Base-by-base conservation (phyloP, 2,329 filamentous ascomycete species). In the Juglanconis juglandina region DNA sequence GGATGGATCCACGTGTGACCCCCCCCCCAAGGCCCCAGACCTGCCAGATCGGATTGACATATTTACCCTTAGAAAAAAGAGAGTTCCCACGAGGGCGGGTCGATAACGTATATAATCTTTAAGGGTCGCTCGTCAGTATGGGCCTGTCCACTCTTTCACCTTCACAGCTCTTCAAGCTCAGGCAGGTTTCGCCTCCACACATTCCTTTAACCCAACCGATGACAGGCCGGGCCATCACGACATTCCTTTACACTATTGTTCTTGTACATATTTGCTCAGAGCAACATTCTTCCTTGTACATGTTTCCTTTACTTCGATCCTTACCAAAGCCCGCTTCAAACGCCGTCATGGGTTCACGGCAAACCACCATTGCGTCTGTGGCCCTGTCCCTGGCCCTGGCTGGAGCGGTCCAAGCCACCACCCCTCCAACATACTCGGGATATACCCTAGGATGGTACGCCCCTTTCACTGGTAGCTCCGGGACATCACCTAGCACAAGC, bases 371-470 rank as follows among this genome's bases (percentile, higher is more conserved):
- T 34, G 35, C 53, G 44, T 42, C 53, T n/a, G 30, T 56, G 53
- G 34, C 41, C 52, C 13, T 54, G 13, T 10, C 41, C 14, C 30
- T 35, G 17, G 10, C 53, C 11, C 33, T 55, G 33, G 32, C 33
- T 24, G 49, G 42, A 8, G 53, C 41, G 6, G 34, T 42, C 39
- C 46, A 17, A 46, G 37, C 34, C 34, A 56, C 13, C 32, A 56
- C 44, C 34, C 42, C 73, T 0, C 80, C 79, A 0, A 66, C 63
- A 24, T 73, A 79, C 58, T 59, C 69, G 5, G 79, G 77, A 50
- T 78, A 76, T 68, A 75, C 68, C 17, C 66, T 76, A 5, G 62
- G 77, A 60, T 83, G 79, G 79, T 67, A 74, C 44, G 80, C 82
- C n/a, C 71, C 65, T 33, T 83, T 83, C 63, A 35, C 66, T 32